Base-by-base conservation (phyloP, 1,139 yeast species). In the Saccharomyces hybrid region DNA sequence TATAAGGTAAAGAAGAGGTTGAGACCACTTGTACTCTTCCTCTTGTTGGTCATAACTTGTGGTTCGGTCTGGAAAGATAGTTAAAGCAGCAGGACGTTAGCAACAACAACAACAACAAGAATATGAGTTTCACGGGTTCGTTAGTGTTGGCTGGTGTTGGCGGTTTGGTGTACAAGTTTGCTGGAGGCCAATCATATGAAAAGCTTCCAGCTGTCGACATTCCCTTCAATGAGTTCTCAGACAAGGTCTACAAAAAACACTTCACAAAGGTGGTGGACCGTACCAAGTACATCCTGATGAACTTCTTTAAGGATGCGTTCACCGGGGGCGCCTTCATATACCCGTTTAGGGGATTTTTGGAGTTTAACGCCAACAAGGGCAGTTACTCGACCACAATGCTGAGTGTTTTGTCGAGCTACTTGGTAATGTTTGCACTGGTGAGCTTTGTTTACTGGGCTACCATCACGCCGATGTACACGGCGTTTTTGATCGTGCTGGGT, bases 111-210 rank as follows among this genome's bases (percentile, higher is more conserved):
- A 28, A 32, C 23, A 26, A 26, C 20, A 16, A 27, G 23, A 20
- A 20, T 8, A 68, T 68, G 71, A 66, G 70, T 59, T 62, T 68
- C 44, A 62, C 63, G n/a, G 67, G 66, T 25, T 59, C 69, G 20
- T 58, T 67, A 50, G 48, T 61, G 9, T 50, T 66, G 26, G 60
- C 70, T 16, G 70, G 64, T 8, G 48, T 66, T 26, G 69, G 69
- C 25, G 69, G 64, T 5, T 49, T 62, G 7, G 55, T 59, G 8
- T 64, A 61, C 55, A 67, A 66, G 47, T 64, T 58, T 46, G 68
- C 66, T 34, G 52, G 55, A 31, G 56, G 58, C 26, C 71, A 67
- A 49, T 55, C 50, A 47, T 62, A 53, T 46, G 58, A 59, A 53
- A 51, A 51, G 32, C 56, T 61, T 38, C 64, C 65, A 8, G 56